Evolutionary conservation across 306 rosid genomes (phyloP).

Genomic region (Quercus parvula): DNA sequence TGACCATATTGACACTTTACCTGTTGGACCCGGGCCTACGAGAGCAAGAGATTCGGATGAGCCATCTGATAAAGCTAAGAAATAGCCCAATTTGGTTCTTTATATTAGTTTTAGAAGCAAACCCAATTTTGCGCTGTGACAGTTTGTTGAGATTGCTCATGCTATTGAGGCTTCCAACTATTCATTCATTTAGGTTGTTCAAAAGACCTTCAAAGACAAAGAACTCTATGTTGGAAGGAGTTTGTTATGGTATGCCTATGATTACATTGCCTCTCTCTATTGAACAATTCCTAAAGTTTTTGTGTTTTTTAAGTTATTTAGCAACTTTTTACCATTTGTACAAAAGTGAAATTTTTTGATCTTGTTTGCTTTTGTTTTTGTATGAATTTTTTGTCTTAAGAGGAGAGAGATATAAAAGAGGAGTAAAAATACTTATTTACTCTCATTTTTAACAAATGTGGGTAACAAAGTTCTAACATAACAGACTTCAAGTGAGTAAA

Average conservation of each 20-base stretch:
- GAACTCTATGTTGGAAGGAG: constrained; percentile 66
- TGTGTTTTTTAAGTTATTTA: too few relatives aligned
- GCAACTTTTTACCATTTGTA: too few relatives aligned
- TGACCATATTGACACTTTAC: too few relatives aligned
- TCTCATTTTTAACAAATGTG: rapidly evolving
- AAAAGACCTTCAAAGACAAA: constrained; percentile 21
- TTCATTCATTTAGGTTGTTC: constrained; percentile 63
- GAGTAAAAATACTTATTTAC: too few relatives aligned
- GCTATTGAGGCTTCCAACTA: constrained; percentile 48
- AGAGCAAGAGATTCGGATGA: too few relatives aligned
- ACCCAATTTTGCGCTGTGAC: constrained; percentile 21
- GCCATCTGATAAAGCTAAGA: constrained; percentile 30
- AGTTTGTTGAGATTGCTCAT: constrained; percentile 52
- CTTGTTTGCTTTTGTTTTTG: too few relatives aligned
- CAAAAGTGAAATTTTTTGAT: too few relatives aligned
- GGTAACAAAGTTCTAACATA: too few relatives aligned
- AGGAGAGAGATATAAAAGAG: too few relatives aligned
- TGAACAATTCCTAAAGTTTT: constrained; percentile 37
- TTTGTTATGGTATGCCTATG: constrained; percentile 1
- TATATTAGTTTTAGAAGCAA: constrained; percentile 59
- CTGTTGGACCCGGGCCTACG: rapidly evolving
- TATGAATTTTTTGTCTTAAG: too few relatives aligned
- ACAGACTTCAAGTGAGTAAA: rapidly evolving
- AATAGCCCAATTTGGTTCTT: constrained; percentile 49
- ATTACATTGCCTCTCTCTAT: background rate